Base-by-base conservation (phyloP, 371 early-diverging fungal species). In the Mortierella sp. region DNA sequence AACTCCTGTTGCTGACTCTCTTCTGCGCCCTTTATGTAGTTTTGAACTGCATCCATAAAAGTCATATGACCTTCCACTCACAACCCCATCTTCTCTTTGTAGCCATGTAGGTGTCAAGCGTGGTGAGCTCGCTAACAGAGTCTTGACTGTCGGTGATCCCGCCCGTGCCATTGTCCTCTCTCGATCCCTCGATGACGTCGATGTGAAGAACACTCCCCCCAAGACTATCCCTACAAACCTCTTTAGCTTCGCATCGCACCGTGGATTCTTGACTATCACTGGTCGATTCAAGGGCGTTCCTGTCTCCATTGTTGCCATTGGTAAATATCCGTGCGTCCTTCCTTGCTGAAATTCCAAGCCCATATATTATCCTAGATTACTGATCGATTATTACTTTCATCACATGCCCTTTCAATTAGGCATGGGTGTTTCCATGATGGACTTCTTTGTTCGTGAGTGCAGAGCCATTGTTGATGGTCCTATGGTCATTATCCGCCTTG, bases 141-240 rank as follows among this genome's bases (percentile, higher is more conserved):
- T 98, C 62, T 64, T 97, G 47, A 97, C 97, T 2, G 98, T 98
- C 31, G 98, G 98, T 34, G 98, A 98, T 80, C 92, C 90, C 23
- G 87, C 86, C 37, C 88, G 98, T 31, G 97, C 97, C 1, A 84
- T 85, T 35, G 81, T 85, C 42, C 87, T 96, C 60, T 91, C 96
- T 8, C 72, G 84, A 58, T 83, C 66, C 32, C 82, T 95, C 17
- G 93, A 93, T 55, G 79, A 81, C 19, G 87, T 85, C 68, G 90
- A 90, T 72, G 81, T 83, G 61, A 72, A 76, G 58, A 62, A 68
- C 15, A 75, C 83, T 10, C 70, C 74, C 22, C 82, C 85, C 3
- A 85, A 86, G 65, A 74, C 87, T 5, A 76, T 88, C 1, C 91
- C 93, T 64, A 75, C 84, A 42, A 84, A 88, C 67, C 66, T 82